Conservation (phyloP, 2,329 filamentous ascomycete genomes). For the Penicillium sp. region DNA sequence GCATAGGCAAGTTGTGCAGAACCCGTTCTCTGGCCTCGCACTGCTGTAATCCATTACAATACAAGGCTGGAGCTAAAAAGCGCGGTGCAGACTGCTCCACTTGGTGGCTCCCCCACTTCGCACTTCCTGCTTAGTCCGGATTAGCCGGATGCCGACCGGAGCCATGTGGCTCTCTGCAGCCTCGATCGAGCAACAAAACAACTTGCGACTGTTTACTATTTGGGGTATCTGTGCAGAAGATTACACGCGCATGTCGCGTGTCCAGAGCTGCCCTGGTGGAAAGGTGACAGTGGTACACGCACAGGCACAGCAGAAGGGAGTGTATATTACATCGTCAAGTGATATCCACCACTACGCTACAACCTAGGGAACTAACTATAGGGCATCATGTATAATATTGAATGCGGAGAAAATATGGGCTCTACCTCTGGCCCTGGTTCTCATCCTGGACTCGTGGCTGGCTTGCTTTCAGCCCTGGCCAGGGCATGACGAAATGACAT, state of each 20-base stretch:
- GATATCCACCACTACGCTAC: not conserved
- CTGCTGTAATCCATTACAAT: not conserved
- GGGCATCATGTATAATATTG: not conserved
- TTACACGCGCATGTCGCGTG: not conserved
- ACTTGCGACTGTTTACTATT: not conserved
- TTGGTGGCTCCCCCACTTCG: not conserved
- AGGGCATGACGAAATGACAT: not conserved
- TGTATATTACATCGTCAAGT: not conserved
- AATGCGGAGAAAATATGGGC: not conserved
- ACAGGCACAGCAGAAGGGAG: too few species aligned
- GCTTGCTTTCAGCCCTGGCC: not conserved
- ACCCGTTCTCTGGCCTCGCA: not conserved
- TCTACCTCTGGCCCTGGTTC: not conserved
- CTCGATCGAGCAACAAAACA: not conserved
- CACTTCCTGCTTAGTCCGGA: not conserved
- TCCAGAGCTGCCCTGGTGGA: too few species aligned
- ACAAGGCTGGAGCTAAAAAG: not conserved
- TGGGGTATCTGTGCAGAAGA: not conserved
- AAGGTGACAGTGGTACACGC: too few species aligned
- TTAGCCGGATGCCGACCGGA: not conserved
- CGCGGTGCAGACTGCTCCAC: not conserved
- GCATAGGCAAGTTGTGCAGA: constrained; percentile 4
- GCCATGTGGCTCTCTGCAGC: not conserved
- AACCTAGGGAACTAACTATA: too few species aligned
- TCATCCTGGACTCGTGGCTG: too few species aligned